Evolutionary conservation across 2,329 filamentous ascomycete genomes (phyloP), one percentile per base, ranked within the genome.

Genomic region (Cladosporium colombiae): DNA sequence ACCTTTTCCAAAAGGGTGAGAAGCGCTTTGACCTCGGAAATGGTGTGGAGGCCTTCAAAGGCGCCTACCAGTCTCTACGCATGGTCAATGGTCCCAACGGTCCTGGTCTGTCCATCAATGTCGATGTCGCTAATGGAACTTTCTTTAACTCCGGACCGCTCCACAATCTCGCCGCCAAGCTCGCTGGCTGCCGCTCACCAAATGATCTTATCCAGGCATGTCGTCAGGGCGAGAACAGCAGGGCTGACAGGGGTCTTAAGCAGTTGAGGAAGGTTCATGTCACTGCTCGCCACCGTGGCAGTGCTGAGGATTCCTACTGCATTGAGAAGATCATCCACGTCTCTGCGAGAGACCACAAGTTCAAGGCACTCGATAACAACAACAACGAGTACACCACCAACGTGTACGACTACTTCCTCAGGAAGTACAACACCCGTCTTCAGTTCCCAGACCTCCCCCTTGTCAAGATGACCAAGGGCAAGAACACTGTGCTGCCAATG

Each of bases 71-170:
- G 11, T 93, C 93, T 0, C 88, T 97, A 61, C 88, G 93, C 50
- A 85, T 94, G 25, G 90, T 89, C 56, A 84, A 91, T 73, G 67
- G 80, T 76, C 69, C 75, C 35, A 78, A 81, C 1, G 83, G 86
- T 35, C 37, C 83, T 98, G 6, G 87, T 91, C 33, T 57, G 1
- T 37, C 55, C 0, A 81, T 99, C 75, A 98, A 97, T 71, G 88
- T 96, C 13, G 94, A 99, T 73, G 90, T 97, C 33, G 90, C 93
- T 65, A 97, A 98, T 74, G 91, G 92, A 0, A 91, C 91, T 14
- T 99, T 99, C 80, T 98, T 91, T 90, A 84, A 81, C 44, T 67
- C 77, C 1, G 75, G 77, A 33, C 76, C 78, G 49, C 67, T 83
- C 16, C 70, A 73, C 18, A 70, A 74, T 23, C 72, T 77, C 61